These are phyloP conservation scores for Crithidia expoeki DNA, from an alignment of 208 protist genomes.

Conservation along the genomic window DNA sequence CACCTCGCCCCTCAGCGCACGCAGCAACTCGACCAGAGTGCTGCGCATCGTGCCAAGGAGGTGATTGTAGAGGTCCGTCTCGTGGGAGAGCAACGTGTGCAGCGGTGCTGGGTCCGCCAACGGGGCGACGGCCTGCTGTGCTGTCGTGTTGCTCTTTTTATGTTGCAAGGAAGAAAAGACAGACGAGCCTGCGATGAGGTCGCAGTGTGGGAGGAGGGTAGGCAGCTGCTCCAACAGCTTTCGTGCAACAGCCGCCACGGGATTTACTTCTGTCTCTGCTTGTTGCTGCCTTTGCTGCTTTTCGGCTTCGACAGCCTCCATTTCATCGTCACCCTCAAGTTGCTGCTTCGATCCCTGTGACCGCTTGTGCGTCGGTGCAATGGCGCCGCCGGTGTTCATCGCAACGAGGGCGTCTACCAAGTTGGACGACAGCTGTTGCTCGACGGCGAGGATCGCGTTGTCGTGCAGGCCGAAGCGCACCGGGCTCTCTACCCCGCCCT, in stretches of 20 bases:
- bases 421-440: slow-evolving; percentile 55
- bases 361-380: slow-evolving; percentile 25
- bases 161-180: neutral
- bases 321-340: slow-evolving; percentile 38
- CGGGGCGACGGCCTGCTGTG: no score
- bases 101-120: slow-evolving; percentile 70
- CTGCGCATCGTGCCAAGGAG: slow-evolving; percentile 59
- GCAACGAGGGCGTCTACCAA: slow-evolving; percentile 52
- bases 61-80: slow-evolving; percentile 89
- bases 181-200: slow-evolving; percentile 27
- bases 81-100: slow-evolving; percentile 83
- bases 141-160: neutral
- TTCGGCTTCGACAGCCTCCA: slow-evolving; percentile 21
- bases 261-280: slow-evolving; percentile 17
- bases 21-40: slow-evolving; percentile 69
- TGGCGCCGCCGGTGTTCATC: slow-evolving; percentile 50
- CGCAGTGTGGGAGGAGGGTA: slow-evolving; percentile 44
- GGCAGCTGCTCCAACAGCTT: slow-evolving; percentile 65
- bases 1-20: slow-evolving; percentile 88
- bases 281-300: slow-evolving; percentile 14
- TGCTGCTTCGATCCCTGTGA: slow-evolving; percentile 45
- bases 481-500: slow-evolving; percentile 60
- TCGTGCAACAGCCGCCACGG: slow-evolving; percentile 55
- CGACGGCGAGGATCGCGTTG: slow-evolving; percentile 93
- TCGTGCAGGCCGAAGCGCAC: slow-evolving; percentile 93